These are phyloP conservation scores for Glycyrrhiza uralensis DNA, from an alignment of 306 rosid species.

Conservation along the genomic window DNA sequence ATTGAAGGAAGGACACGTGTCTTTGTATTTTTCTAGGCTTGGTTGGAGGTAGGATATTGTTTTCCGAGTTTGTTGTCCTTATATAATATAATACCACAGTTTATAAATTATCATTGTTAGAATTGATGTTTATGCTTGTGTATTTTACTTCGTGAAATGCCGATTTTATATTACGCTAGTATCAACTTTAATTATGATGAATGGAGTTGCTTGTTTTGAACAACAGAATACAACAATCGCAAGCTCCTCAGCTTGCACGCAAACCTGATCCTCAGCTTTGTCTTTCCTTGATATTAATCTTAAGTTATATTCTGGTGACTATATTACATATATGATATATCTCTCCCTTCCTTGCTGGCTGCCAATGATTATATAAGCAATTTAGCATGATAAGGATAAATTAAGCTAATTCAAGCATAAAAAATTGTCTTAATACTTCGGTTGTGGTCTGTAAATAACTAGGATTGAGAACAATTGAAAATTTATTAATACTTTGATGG, in stretches of 20 bases:
- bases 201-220: slow-evolving; percentile 22
- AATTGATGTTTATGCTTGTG: neutral
- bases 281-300: neutral
- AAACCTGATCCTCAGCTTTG: slow-evolving; percentile 6
- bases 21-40: slow-evolving; percentile 12
- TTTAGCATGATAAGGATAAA: neutral
- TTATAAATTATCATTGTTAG: neutral
- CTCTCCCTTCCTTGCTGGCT: neutral
- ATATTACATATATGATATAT: neutral
- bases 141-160: neutral
- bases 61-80: slow-evolving; percentile 20
- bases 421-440: neutral
- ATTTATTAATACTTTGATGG: neutral
- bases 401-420: neutral
- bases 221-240: neutral
- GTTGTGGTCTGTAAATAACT: neutral
- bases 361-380: neutral
- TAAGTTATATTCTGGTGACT: neutral
- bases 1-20: slow-evolving; percentile 14
- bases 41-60: slow-evolving; percentile 4
- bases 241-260: slow-evolving; percentile 32
- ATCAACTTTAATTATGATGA: neutral
- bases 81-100: neutral
- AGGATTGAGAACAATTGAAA: neutral
- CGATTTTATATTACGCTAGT: neutral